Percentiles rank a stretch among this genome's conserved stretches.
These are phyloP conservation scores for Blastocystis sp. DNA, from an alignment of 352 stramenopile genomes.

Conservation along the genomic window DNA sequence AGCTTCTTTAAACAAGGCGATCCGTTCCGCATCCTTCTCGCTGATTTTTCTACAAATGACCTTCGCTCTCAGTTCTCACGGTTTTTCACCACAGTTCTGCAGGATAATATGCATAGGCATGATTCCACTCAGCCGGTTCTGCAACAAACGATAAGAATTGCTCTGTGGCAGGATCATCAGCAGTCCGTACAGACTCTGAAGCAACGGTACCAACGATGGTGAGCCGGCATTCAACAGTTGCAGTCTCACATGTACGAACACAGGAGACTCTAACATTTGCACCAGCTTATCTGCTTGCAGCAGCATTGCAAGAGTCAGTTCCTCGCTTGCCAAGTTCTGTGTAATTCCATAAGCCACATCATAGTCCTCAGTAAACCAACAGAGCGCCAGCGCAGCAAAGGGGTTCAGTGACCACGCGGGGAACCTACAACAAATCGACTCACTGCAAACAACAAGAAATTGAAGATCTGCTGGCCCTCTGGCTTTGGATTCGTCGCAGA, in stretches of 20 bases:
- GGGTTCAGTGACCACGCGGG: constrained; percentile 93
- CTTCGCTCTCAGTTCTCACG: background rate
- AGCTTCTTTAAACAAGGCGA: background rate
- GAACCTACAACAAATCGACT: background rate
- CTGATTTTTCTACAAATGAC: background rate
- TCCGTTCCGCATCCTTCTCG: background rate
- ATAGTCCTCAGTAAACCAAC: constrained; percentile 93
- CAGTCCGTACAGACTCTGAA: constrained; percentile 59
- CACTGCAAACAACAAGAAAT: background rate
- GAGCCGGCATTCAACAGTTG: constrained; percentile 83
- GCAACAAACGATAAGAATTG: constrained; percentile 29
- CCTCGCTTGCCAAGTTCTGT: constrained; percentile 88
- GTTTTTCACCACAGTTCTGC: background rate
- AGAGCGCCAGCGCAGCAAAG: constrained; percentile 81
- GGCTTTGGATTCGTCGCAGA: constrained; percentile 69
- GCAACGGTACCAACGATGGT: background rate
- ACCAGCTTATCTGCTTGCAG: constrained; percentile 99
- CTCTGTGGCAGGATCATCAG: constrained; percentile 62
- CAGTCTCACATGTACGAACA: constrained; percentile 95
- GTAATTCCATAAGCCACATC: constrained; percentile 89
- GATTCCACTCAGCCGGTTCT: constrained; percentile 49
- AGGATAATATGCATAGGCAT: constrained; percentile 30
- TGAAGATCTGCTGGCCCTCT: constrained; percentile 25
- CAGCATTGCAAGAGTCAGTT: constrained; percentile 92
- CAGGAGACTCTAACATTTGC: constrained; percentile 95